Percentiles rank a stretch among this genome's conserved stretches.
Conservation (phyloP, 2,329 filamentous ascomycete genomes). For the Fusarium setosum region DNA sequence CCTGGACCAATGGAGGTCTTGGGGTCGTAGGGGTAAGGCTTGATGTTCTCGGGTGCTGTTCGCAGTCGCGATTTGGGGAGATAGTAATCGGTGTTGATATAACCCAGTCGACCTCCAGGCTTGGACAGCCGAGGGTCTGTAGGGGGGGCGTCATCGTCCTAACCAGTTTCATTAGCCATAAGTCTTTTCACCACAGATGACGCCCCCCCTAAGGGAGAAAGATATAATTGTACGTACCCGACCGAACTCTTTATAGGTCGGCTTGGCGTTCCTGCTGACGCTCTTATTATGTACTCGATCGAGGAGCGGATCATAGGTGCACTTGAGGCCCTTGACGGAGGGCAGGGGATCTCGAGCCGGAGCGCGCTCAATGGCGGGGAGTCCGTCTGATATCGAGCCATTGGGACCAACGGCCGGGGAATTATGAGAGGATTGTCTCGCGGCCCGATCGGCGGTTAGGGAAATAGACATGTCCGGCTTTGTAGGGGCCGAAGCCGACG, state of each 20-base stretch:
- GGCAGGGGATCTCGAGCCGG: slow-evolving; percentile 68
- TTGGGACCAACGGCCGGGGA: slow-evolving; percentile 44
- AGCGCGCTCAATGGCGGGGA: slow-evolving; percentile 54
- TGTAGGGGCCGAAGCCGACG: slow-evolving; percentile 59
- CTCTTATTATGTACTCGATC: slow-evolving; percentile 61
- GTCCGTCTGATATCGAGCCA: slow-evolving; percentile 50
- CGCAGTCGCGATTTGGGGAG: slow-evolving; percentile 77
- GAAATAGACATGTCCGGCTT: slow-evolving; percentile 67
- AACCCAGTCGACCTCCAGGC: slow-evolving; percentile 69
- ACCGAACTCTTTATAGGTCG: slow-evolving; percentile 72
- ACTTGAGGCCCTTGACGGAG: slow-evolving; percentile 66
- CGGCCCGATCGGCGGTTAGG: slow-evolving; percentile 55
- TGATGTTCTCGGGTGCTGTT: slow-evolving; percentile 81
- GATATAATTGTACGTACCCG: slow-evolving; percentile 70
- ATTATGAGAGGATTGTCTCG: slow-evolving; percentile 42
- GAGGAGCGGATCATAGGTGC: slow-evolving; percentile 70
- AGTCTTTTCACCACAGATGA: slow-evolving; percentile 65
- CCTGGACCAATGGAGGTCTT: slow-evolving; percentile 88
- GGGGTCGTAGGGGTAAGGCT: slow-evolving; percentile 83
- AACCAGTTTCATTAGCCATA: slow-evolving; percentile 70
- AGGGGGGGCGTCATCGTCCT: slow-evolving; percentile 83
- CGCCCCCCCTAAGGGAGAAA: slow-evolving; percentile 63
- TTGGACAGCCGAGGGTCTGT: slow-evolving; percentile 84
- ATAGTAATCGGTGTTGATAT: slow-evolving; percentile 77
- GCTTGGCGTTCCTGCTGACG: slow-evolving; percentile 68